Base-by-base conservation (phyloP, 2,329 filamentous ascomycete genomes). In the Aspergillus udagawae region DNA sequence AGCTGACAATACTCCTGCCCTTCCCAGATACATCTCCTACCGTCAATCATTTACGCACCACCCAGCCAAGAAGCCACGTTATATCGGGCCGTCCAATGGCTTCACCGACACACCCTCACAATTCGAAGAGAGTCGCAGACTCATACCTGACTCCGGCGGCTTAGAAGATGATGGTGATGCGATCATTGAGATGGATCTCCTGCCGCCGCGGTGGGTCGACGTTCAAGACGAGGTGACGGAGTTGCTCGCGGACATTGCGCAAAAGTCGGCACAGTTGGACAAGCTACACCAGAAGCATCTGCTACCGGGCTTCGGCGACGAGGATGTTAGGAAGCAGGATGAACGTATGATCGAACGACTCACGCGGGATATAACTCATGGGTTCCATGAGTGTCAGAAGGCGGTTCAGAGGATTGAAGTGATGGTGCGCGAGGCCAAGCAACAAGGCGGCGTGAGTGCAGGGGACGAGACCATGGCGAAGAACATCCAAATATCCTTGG, bases 21-120 rank as follows among this genome's bases (percentile, higher is more conserved):
- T 61, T 64, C 56, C 45, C 71, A 96, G 93, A 74, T 99, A 95
- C 76, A 94, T 99, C 74, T 97, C 94, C 76, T 99, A 97, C 82
- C 92, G 94, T 70, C 94, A 99, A 80, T 97, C 93, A 69, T 97
- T 97, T 78, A 86, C 92, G 68, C 94, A 97, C 76, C 92, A 97
- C 74, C 94, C 94, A 54, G 85, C 87, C 60, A 92, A 95, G 78
- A 91, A 92, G 77, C 86, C 86, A 65, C 87, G 87, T 68, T 89
- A 89, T 78, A 79, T 82, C 58, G 75, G 80, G 56, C 76, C 83
- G 56, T 75, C 80, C 66, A 82, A 84, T 80, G 83, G 82, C 75
- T 86, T 85, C 71, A 80, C 80, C 61, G 85, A 87, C 58, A 82
- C 70, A 77, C 79, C 65, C 79, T 86, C 71, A 80, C 83, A 72